A percentile compares a stretch with the other conserved stretches of the same genome.
phyloP scores from a whole-genome alignment of 2,329 filamentous ascomycete genomes.

The Trichoderma oligosporum region DNA sequence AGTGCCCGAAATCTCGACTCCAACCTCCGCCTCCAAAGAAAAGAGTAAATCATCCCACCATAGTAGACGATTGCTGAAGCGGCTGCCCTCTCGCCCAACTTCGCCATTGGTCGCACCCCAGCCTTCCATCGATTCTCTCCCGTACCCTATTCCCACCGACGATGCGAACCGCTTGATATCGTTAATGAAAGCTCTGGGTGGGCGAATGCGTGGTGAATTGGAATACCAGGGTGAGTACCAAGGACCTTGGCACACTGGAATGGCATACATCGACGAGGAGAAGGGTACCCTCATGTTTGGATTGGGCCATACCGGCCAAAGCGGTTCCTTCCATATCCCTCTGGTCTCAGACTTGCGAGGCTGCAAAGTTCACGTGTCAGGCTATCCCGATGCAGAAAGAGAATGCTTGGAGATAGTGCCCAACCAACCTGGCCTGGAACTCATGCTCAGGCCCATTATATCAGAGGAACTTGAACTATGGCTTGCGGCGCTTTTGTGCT shows the following conservation, averaged over 20 bases:
- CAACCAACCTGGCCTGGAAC: constrained; percentile 52
- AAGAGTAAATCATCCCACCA: constrained; percentile 44
- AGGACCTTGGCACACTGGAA: constrained; percentile 65
- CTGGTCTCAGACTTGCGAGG: constrained; percentile 72
- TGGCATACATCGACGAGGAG: constrained; percentile 74
- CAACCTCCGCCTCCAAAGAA: constrained; percentile 28
- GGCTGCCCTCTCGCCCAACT: constrained; percentile 52
- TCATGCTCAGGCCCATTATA: constrained; percentile 62
- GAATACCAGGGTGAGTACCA: constrained; percentile 63
- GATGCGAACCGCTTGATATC: constrained; percentile 69
- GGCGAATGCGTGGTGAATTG: constrained; percentile 74
- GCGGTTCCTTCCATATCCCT: constrained; percentile 59
- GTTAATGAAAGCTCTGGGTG: constrained; percentile 73
- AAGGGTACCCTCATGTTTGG: constrained; percentile 67
- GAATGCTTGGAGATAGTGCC: constrained; percentile 53
- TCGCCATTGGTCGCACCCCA: constrained; percentile 53
- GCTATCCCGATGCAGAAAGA: constrained; percentile 41
- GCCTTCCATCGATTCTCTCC: constrained; percentile 58
- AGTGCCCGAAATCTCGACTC: constrained; percentile 33
- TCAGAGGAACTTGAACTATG: constrained; percentile 70
- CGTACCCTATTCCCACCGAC: constrained; percentile 57
- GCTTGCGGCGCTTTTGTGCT: constrained; percentile 76
- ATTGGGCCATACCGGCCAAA: constrained; percentile 57
- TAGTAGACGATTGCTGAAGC: constrained; percentile 53
- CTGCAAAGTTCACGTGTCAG: constrained; percentile 62